Base-by-base conservation (phyloP, 2,329 filamentous ascomycete genomes). In the Rhinocladiella mackenziei region DNA sequence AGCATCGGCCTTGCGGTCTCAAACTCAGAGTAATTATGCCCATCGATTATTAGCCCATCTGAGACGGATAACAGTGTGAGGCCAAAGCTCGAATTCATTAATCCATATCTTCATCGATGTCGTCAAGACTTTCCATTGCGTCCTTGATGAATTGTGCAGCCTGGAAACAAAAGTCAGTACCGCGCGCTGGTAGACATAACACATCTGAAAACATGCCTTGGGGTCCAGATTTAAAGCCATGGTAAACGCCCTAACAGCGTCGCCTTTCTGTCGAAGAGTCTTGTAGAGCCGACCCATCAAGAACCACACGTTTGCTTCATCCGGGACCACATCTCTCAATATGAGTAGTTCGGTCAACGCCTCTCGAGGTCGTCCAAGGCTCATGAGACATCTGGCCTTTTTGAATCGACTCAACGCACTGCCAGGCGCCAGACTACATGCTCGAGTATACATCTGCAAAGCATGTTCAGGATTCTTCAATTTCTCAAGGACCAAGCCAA, bases 271-370 rank as follows among this genome's bases (percentile, higher is more conserved):
- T 20, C 72, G 65, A 45, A 80, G 55, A 55, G 71, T 74, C 64
- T 81, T 82, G 64, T 78, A 79, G 45, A 79, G 57, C 52, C 67
- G 69, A 5, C 89, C 94, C 28, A 98, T 80, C 51, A 95, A 72
- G 70, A 96, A 98, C 68, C 96, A 92, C 26, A 98, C 89, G 59
- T 89, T 94, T 3, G 91, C 87, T 65, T 97, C 91, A 60, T 98
- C 89, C 0, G 92, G 91, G 4, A 89, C 89, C 51, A 94, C 75
- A 56, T 94, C 87, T 61, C 94, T 92, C 48, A 98, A 69, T n/a
- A 89, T 77, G 64, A 89, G 81, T 42, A 98, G 72, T 62, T 98
- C 92, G 18, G 77, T 76, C 53, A 94, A 76, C 0, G 92, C 92
- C 35, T 81, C 75, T 25, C 85, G 75, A 33, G 85, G 71, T 20